phyloP scores from a whole-genome alignment of 257 asterid genomes.

The Rehmannia glutinosa region DNA sequence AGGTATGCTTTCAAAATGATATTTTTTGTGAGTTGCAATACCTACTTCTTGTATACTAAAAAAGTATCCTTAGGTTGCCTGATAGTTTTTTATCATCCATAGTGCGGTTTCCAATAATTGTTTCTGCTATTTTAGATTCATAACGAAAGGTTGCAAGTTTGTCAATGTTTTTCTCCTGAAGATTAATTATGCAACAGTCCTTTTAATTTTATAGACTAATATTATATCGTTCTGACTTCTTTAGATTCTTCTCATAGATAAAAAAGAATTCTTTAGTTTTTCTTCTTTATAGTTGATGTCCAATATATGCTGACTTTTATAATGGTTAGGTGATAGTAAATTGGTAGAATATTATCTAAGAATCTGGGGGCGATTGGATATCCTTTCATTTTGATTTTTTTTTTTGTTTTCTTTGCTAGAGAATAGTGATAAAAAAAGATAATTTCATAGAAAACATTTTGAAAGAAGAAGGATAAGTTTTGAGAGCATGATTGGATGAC shows the following conservation, averaged over 20 bases:
- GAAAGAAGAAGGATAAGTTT: too few relatives aligned
- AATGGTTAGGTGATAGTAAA: not conserved
- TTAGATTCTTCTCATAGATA: not conserved
- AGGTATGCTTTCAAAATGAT: constrained; percentile 39
- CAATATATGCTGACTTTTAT: not conserved
- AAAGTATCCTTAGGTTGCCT: not conserved
- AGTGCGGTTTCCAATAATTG: not conserved
- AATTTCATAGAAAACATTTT: too few relatives aligned
- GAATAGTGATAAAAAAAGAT: too few relatives aligned
- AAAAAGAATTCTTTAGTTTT: not conserved
- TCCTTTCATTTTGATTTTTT: too few relatives aligned
- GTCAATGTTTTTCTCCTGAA: not conserved
- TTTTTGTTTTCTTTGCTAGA: not conserved
- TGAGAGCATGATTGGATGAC: too few relatives aligned
- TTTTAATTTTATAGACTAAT: not conserved
- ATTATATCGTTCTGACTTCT: not conserved
- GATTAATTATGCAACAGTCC: not conserved
- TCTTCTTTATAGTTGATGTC: not conserved
- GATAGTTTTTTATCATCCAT: not conserved
- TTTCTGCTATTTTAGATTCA: not conserved
- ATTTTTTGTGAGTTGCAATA: not conserved
- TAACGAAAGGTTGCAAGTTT: not conserved
- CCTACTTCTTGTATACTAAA: not conserved
- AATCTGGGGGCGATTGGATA: too few relatives aligned
- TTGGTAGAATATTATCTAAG: not conserved